A percentile compares a stretch with the other conserved stretches of the same genome.
Evolutionary conservation across 768 basidiomycete species (phyloP).

Genomic region (Clavulina sp.): DNA sequence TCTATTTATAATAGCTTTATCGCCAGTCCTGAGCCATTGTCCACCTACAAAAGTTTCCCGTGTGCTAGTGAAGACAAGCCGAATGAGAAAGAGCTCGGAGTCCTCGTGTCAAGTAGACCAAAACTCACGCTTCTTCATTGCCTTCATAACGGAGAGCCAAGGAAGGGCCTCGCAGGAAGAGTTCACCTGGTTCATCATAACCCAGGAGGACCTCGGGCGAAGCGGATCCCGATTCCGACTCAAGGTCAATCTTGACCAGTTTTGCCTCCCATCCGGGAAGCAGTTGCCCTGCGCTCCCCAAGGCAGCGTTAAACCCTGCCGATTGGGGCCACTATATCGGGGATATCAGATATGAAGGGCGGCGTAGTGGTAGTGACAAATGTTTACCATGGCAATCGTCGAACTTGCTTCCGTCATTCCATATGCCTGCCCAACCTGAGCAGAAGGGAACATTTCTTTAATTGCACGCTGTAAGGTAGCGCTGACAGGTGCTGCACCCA

Average conservation of each 20-base stretch:
- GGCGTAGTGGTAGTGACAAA: no score
- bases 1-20: slow-evolving; percentile 37
- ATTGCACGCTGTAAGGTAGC: slow-evolving; percentile 34
- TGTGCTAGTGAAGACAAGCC: background rate
- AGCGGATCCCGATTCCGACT: slow-evolving; percentile 8
- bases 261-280: slow-evolving; percentile 9
- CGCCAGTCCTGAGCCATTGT: slow-evolving; percentile 51
- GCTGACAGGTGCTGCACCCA: slow-evolving; percentile 40
- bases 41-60: slow-evolving; percentile 16
- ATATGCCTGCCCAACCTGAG: slow-evolving; percentile 14
- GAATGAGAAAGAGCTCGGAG: background rate
- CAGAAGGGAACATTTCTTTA: slow-evolving; percentile 32
- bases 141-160: slow-evolving; percentile 9
- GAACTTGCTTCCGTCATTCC: slow-evolving; percentile 6
- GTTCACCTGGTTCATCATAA: slow-evolving; percentile 10
- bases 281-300: slow-evolving; percentile 11
- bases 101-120: no score
- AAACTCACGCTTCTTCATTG: slow-evolving; percentile 9
- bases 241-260: slow-evolving; percentile 10
- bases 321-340: no score
- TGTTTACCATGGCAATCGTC: background rate
- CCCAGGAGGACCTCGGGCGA: slow-evolving; percentile 8
- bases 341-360: no score
- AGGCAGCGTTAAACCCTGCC: background rate
- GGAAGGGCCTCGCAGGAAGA: slow-evolving; percentile 9